A percentile compares a stretch with the other conserved stretches of the same genome.
phyloP scores from a whole-genome alignment of 2,329 filamentous ascomycete species.

The Ambrosiella cleistominuta region DNA sequence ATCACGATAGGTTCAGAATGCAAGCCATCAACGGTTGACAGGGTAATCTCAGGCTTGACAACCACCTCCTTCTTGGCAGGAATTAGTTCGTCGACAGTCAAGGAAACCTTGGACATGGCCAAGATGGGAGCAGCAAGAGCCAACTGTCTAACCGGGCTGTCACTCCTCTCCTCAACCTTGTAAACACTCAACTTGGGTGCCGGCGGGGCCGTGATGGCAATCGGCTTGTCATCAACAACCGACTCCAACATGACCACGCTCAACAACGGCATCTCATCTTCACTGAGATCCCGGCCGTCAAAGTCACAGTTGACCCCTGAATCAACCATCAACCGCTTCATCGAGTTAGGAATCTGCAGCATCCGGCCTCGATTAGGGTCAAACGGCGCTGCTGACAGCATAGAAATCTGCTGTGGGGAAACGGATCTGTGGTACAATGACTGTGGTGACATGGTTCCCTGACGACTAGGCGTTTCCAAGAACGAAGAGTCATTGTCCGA shows the following conservation, averaged over 20 bases:
- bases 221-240: slow-evolving; percentile 8
- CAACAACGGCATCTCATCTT: slow-evolving; percentile 17
- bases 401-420: slow-evolving; percentile 32
- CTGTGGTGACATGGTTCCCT: slow-evolving; percentile 31
- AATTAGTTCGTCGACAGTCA: not conserved
- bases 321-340: slow-evolving; percentile 33
- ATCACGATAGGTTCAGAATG: slow-evolving; percentile 14
- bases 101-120: not conserved
- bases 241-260: slow-evolving; percentile 1
- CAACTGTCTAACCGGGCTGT: not conserved
- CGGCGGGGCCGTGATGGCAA: not conserved
- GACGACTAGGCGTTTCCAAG: slow-evolving; percentile 37
- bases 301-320: slow-evolving; percentile 41
- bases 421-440: slow-evolving; percentile 27
- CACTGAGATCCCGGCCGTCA: slow-evolving; percentile 23
- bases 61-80: not conserved
- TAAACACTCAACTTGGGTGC: slow-evolving; percentile 3
- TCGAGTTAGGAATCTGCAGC: slow-evolving; percentile 8
- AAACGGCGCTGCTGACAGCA: slow-evolving; percentile 25
- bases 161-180: slow-evolving; percentile 2
- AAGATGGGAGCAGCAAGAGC: slow-evolving; percentile 3
- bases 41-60: not conserved
- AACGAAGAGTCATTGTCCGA: slow-evolving; percentile 56
- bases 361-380: slow-evolving; percentile 6
- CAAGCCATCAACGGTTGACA: not conserved